These are phyloP conservation scores for Apophysomyces ossiformis DNA, from an alignment of 371 early-diverging fungal species.

Conservation along the genomic window DNA sequence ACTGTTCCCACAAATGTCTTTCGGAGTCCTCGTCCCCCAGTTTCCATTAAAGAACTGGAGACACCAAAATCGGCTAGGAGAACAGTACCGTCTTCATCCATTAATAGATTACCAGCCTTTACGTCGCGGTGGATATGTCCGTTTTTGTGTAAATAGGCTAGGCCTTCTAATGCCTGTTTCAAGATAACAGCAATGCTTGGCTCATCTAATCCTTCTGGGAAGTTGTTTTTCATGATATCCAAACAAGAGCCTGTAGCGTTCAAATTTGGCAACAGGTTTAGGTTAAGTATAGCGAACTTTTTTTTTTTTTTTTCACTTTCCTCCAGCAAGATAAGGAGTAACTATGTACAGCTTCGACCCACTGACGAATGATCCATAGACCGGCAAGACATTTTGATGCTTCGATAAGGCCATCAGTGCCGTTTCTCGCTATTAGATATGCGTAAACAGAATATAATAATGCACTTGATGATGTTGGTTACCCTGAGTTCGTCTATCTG, in stretches of 20 bases:
- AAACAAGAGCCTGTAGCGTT: constrained; percentile 66
- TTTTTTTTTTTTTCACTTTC: constrained; percentile 23
- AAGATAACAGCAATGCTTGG: constrained; percentile 80
- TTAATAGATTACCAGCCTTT: constrained; percentile 86
- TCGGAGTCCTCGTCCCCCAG: constrained; percentile 67
- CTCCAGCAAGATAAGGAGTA: constrained; percentile 83
- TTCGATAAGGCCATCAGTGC: constrained; percentile 86
- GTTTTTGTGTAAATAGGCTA: constrained; percentile 85
- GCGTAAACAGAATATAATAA: not conserved
- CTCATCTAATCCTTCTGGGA: constrained; percentile 86
- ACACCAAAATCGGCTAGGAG: constrained; percentile 92
- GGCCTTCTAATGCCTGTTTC: constrained; percentile 81
- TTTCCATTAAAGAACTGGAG: constrained; percentile 76
- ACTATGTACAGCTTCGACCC: constrained; percentile 69
- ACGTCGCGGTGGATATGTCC: constrained; percentile 92
- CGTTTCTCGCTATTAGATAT: constrained; percentile 70
- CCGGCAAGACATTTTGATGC: constrained; percentile 83
- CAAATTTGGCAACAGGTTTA: not conserved
- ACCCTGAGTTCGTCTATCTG: constrained; percentile 92
- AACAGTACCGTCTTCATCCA: constrained; percentile 83
- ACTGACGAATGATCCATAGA: constrained; percentile 82
- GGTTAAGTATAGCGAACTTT: not conserved
- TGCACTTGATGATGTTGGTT: constrained; percentile 8
- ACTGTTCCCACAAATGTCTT: constrained; percentile 74
- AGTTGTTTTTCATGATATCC: constrained; percentile 84